A percentile compares a stretch with the other conserved stretches of the same genome.
Conservation (phyloP, 169 alveolate genomes). For the Cryptosporidium parvum region DNA sequence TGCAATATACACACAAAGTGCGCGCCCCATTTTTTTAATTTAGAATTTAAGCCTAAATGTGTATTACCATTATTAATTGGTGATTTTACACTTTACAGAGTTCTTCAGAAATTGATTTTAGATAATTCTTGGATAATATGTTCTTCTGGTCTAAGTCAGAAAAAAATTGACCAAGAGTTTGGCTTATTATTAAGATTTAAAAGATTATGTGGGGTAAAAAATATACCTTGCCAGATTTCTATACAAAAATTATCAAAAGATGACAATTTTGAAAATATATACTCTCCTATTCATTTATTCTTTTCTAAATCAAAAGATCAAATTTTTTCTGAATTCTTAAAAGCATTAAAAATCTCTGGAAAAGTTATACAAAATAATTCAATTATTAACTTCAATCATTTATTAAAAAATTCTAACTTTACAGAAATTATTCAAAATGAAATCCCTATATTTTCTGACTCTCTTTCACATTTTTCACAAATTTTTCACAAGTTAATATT, state of each 20-base stretch:
- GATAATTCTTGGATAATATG: not conserved
- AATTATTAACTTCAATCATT: not conserved
- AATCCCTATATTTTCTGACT: conserved; percentile 6
- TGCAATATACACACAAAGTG: not conserved
- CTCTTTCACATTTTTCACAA: conserved; percentile 14
- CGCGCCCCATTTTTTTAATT: not conserved
- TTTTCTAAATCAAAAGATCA: conserved; percentile 9
- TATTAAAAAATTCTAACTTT: not conserved
- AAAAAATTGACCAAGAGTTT: not conserved
- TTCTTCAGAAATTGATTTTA: not conserved
- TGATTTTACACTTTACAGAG: conserved; percentile 20
- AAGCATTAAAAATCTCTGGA: conserved; percentile 33
- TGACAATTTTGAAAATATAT: not conserved
- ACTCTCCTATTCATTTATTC: conserved; percentile 12
- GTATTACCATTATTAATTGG: conserved; percentile 9
- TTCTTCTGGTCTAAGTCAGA: not conserved
- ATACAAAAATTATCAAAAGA: conserved; percentile 4
- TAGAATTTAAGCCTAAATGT: conserved; percentile 56
- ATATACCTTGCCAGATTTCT: conserved; percentile 5
- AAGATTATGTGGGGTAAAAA: conserved; percentile 3
- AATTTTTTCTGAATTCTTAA: conserved; percentile 9
- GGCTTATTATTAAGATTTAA: conserved; percentile 6
- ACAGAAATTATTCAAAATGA: not conserved
- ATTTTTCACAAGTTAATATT: not conserved
- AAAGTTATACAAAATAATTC: not conserved